These are phyloP conservation scores for Penicillium sp. DNA, from an alignment of 2,329 filamentous ascomycete species.

Conservation along the genomic window DNA sequence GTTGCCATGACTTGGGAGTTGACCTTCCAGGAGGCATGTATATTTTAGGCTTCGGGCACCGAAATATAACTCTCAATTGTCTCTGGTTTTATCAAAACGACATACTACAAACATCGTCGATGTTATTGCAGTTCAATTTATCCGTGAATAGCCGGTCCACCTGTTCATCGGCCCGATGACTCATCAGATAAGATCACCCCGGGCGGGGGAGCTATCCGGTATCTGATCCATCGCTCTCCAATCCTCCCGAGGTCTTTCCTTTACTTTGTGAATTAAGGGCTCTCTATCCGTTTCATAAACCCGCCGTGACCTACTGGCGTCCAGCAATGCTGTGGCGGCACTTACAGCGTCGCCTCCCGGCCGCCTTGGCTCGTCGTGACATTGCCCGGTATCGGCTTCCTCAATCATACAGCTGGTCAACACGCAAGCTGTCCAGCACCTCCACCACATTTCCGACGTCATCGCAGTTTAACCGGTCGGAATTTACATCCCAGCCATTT, in stretches of 20 bases:
- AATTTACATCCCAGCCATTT: constrained; percentile 62
- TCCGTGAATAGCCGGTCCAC: not conserved
- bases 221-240: constrained; percentile 17
- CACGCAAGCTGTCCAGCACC: constrained; percentile 29
- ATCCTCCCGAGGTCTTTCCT: not conserved
- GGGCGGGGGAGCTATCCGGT: constrained; percentile 25
- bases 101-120: not conserved
- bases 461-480: constrained; percentile 57
- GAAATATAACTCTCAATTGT: not conserved
- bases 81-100: not conserved
- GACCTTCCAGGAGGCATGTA: not conserved
- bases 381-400: constrained; percentile 24
- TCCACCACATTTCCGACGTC: constrained; percentile 40
- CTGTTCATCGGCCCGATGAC: constrained; percentile 13
- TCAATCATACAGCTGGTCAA: constrained; percentile 3
- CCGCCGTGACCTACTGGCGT: constrained; percentile 8
- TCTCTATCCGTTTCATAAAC: not conserved
- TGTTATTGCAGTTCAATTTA: not conserved
- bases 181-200: constrained; percentile 25
- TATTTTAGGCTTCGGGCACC: not conserved
- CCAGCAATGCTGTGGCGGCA: constrained; percentile 35
- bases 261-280: not conserved
- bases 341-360: constrained; percentile 24
- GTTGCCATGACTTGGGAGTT: not conserved
- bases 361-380: constrained; percentile 22